Percentiles rank a stretch among this genome's conserved stretches.
Conservation (phyloP, 1,139 yeast genomes). For the Arxiozyma slooffiae region DNA sequence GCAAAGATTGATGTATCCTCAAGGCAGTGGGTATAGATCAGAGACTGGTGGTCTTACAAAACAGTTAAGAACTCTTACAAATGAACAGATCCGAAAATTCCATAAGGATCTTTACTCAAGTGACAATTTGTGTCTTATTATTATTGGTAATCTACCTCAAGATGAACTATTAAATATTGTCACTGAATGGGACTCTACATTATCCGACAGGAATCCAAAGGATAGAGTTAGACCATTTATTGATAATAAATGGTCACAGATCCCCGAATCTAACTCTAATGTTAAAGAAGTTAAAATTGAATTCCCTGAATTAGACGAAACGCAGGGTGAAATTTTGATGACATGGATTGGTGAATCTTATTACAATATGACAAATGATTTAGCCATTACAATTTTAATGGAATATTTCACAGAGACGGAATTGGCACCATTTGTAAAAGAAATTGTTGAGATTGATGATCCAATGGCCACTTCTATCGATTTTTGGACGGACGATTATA, state of each 20-base stretch:
- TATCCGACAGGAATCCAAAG: slow-evolving; percentile 33
- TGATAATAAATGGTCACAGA: slow-evolving; percentile 49
- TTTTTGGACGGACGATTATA: slow-evolving; percentile 61
- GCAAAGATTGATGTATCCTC: slow-evolving; percentile 51
- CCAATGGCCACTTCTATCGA: slow-evolving; percentile 72
- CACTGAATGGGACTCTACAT: slow-evolving; percentile 51
- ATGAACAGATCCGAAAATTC: slow-evolving; percentile 64
- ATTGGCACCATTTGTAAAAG: slow-evolving; percentile 54
- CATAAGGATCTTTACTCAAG: slow-evolving; percentile 69
- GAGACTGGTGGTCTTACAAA: slow-evolving; percentile 90
- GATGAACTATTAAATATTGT: slow-evolving; percentile 54
- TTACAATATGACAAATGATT: slow-evolving; percentile 41
- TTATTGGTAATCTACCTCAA: slow-evolving; percentile 79
- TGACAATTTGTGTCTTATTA: slow-evolving; percentile 70
- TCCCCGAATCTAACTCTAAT: slow-evolving; percentile 30
- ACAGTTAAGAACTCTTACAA: slow-evolving; percentile 63
- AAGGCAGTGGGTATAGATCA: slow-evolving; percentile 70
- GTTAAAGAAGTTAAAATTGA: slow-evolving; percentile 44
- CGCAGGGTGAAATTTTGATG: slow-evolving; percentile 64
- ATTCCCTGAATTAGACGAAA: slow-evolving; percentile 85
- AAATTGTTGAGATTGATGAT: slow-evolving; percentile 68
- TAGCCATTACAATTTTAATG: slow-evolving; percentile 66
- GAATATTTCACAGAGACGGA: slow-evolving; percentile 70
- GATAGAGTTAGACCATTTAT: slow-evolving; percentile 65
- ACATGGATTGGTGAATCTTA: slow-evolving; percentile 79